Evolutionary conservation across 805 yeast species (phyloP), one percentile per base, ranked within the genome.

Genomic region (Hagleromyces aurorensis): DNA sequence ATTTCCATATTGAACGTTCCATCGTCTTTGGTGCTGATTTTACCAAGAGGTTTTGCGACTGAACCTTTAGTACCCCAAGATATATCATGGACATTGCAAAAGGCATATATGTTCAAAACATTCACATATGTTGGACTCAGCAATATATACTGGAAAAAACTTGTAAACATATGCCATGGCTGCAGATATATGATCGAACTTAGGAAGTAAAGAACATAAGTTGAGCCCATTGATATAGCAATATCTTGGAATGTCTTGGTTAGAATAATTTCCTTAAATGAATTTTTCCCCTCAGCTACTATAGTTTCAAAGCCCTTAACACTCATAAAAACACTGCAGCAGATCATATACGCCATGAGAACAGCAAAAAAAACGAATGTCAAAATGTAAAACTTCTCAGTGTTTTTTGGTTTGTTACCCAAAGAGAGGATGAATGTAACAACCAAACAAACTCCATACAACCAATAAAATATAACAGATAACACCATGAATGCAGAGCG

Each of bases 41-140:
- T 75, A 37, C 96, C 97, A 46, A 91, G 66, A 71, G 94, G 59
- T 64, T 72, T 50, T 25, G 74, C 69, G 7, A 73, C 75, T 29
- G 78, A 84, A 27, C 94, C 95, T 55, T 87, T 84, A 4, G 95
- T 89, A 54, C 97, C 97, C 97, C 97, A 89, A 5, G 96, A 82
- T 27, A 89, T 77, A 63, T 89, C 98, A 56, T 89, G 95, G 37
- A 89, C 79, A 58, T 89, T 89, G 64, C 96, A 87, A 55, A 89
- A 87, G 3, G 97, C 94, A 59, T 89, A 89, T 38, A 89, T 89
- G 56, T 85, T 86, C 51, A 89, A 65, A 30, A 87, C 89, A 49
- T 89, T 87, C 58, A 86, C 77, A 55, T 87, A 91, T 0, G 93
- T 74, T 0, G 98, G 98, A 40, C 87, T 76, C 34, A 89, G 58